Evolutionary conservation across 306 rosid species (phyloP).

Genomic region (Gastrolobium bilobum): DNA sequence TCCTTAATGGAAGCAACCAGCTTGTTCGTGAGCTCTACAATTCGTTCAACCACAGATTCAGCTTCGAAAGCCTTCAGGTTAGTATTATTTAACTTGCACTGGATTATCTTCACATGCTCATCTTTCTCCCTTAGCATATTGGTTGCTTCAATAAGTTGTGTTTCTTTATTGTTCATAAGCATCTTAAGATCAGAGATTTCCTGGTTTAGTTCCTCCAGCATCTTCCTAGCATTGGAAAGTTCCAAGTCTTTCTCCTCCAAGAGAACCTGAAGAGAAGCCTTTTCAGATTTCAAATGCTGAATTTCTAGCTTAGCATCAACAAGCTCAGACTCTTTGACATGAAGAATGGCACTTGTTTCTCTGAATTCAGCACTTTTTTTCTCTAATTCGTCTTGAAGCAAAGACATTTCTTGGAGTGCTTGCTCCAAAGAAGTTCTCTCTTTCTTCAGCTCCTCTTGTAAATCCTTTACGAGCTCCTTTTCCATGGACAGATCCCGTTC

Average conservation of each 20-base stretch:
- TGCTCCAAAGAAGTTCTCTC: slow-evolving; percentile 73
- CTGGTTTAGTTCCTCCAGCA: slow-evolving; percentile 64
- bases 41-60: slow-evolving; percentile 71
- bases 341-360: slow-evolving; percentile 63
- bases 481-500: slow-evolving; percentile 67
- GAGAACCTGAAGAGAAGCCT: slow-evolving; percentile 69
- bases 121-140: slow-evolving; percentile 84
- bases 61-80: slow-evolving; percentile 75
- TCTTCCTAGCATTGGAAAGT: slow-evolving; percentile 80
- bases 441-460: slow-evolving; percentile 73
- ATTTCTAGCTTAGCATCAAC: slow-evolving; percentile 88
- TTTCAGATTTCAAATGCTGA: slow-evolving; percentile 82
- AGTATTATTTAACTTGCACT: slow-evolving; percentile 62
- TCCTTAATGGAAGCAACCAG: slow-evolving; percentile 71
- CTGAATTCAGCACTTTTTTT: slow-evolving; percentile 58
- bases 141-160: slow-evolving; percentile 77
- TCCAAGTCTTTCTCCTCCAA: slow-evolving; percentile 88
- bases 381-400: slow-evolving; percentile 69
- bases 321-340: slow-evolving; percentile 68
- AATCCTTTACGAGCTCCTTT: slow-evolving; percentile 68
- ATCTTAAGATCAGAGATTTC: slow-evolving; percentile 77
- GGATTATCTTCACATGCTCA: slow-evolving; percentile 63
- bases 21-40: slow-evolving; percentile 76
- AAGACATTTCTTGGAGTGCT: slow-evolving; percentile 66
- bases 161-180: slow-evolving; percentile 75